Percentiles rank a stretch among this genome's conserved stretches.
phyloP scores from a whole-genome alignment of 2,329 filamentous ascomycete species.

The Colletotrichum endophyticum region DNA sequence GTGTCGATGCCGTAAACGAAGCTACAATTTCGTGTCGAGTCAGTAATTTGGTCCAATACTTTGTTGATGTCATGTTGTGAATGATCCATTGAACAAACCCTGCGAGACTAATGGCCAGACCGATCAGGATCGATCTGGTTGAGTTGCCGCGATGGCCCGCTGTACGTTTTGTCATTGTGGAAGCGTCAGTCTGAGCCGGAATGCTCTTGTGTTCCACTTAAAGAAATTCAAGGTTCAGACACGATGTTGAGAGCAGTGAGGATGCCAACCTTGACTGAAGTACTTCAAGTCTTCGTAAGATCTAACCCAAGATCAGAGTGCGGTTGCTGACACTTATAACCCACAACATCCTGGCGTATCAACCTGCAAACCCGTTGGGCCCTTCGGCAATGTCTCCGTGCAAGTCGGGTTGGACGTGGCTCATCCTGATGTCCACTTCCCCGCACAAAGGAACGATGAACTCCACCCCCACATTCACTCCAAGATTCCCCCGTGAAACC shows the following conservation, averaged over 20 bases:
- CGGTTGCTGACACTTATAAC: not conserved
- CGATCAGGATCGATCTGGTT: not conserved
- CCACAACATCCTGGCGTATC: not conserved
- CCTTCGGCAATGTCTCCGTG: not conserved
- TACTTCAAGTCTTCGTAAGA: not conserved
- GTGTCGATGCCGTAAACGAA: not conserved
- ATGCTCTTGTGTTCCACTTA: rapidly evolving
- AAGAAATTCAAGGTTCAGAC: not conserved
- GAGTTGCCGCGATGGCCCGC: constrained; percentile 17
- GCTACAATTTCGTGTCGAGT: not conserved
- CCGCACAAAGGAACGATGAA: not conserved
- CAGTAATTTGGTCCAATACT: not conserved
- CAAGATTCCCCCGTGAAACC: not conserved
- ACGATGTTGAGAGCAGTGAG: not conserved
- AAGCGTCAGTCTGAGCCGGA: rapidly evolving
- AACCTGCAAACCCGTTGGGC: not conserved
- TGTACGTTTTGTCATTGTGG: not conserved
- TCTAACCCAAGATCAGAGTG: not conserved
- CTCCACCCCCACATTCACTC: not conserved
- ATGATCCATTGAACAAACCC: not conserved
- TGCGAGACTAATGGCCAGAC: constrained; percentile 12
- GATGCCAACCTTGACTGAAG: not conserved
- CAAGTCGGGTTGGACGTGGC: not conserved
- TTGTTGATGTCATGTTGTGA: not conserved
- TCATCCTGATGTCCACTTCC: not conserved